These are phyloP conservation scores for Oryza australiensis DNA, from an alignment of 176 grass and related monocot genomes.

Conservation along the genomic window DNA sequence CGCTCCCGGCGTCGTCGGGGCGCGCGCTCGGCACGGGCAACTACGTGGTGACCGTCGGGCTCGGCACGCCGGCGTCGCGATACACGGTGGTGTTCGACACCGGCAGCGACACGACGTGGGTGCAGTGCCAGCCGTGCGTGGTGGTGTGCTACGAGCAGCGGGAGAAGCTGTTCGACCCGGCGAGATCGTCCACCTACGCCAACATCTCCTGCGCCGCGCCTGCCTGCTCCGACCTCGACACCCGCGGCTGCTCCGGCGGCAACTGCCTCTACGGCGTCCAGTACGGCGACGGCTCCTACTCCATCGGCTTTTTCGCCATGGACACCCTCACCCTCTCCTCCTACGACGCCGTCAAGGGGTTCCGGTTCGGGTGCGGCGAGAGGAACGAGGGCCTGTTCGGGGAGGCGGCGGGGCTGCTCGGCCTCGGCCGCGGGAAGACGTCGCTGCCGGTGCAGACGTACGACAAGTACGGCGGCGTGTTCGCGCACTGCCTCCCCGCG, in stretches of 20 bases:
- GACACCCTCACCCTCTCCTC: slow-evolving; percentile 58
- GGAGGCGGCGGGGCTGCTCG: slow-evolving; percentile 53
- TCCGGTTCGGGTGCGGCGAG: slow-evolving; percentile 79
- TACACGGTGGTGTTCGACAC: slow-evolving; percentile 79
- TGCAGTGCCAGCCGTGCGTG: slow-evolving; percentile 78
- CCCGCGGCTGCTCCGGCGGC: slow-evolving; percentile 22
- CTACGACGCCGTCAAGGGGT: slow-evolving; percentile 31
- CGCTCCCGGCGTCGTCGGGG: slow-evolving; percentile 52
- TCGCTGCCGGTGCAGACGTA: slow-evolving; percentile 66
- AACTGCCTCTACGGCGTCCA: slow-evolving; percentile 60
- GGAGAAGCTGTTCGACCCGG: slow-evolving; percentile 56
- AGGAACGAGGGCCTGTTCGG: slow-evolving; percentile 72
- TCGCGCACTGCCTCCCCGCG: slow-evolving; percentile 77
- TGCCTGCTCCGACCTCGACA: slow-evolving; percentile 57
- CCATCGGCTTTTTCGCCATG: slow-evolving; percentile 64
- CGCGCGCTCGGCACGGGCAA: slow-evolving; percentile 43
- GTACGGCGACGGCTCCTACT: slow-evolving; percentile 79
- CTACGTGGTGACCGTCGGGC: slow-evolving; percentile 65
- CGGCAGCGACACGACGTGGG: slow-evolving; percentile 91
- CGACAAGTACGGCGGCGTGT: slow-evolving; percentile 54
- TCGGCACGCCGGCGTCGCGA: slow-evolving; percentile 56
- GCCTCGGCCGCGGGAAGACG: slow-evolving; percentile 57
- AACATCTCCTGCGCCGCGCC: slow-evolving; percentile 73
- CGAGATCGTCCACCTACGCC: slow-evolving; percentile 63
- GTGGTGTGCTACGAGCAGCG: slow-evolving; percentile 51